These are phyloP conservation scores for Fusarium tuaranense DNA, from an alignment of 2,329 filamentous ascomycete species.

Conservation along the genomic window DNA sequence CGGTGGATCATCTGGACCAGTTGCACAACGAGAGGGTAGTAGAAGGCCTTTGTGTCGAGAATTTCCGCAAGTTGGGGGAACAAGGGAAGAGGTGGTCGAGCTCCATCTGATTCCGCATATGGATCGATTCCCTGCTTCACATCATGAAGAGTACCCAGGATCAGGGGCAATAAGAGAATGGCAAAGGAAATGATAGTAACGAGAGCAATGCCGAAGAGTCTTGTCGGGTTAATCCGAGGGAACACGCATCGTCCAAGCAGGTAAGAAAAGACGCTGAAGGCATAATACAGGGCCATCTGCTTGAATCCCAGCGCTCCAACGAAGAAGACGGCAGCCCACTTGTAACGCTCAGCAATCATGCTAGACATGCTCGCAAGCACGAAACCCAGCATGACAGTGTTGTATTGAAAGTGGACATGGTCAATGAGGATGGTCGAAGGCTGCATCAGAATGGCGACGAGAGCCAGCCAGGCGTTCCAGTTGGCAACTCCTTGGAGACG, in stretches of 20 bases:
- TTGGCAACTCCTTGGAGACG: slow-evolving; percentile 79
- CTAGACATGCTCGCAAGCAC: slow-evolving; percentile 89
- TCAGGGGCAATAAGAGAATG: slow-evolving; percentile 79
- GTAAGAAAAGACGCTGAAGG: slow-evolving; percentile 91
- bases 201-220: slow-evolving; percentile 80
- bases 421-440: slow-evolving; percentile 92
- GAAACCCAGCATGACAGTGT: slow-evolving; percentile 97
- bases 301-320: slow-evolving; percentile 96
- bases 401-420: slow-evolving; percentile 97
- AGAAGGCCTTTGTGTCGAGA: slow-evolving; percentile 73
- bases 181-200: slow-evolving; percentile 80
- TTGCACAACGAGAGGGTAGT: slow-evolving; percentile 83
- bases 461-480: slow-evolving; percentile 86
- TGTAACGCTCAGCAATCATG: slow-evolving; percentile 83
- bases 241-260: slow-evolving; percentile 88
- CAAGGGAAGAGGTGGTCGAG: slow-evolving; percentile 71
- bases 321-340: slow-evolving; percentile 95
- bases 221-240: slow-evolving; percentile 73
- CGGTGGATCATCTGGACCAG: slow-evolving; percentile 87
- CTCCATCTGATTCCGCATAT: slow-evolving; percentile 66
- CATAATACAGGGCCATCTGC: slow-evolving; percentile 99
- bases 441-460: slow-evolving; percentile 92
- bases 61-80: slow-evolving; percentile 69
- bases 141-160: slow-evolving; percentile 79
- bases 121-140: slow-evolving; percentile 71